Evolutionary conservation across 169 alveolate species (phyloP).

Genomic region (Plasmodium blacklocki): DNA sequence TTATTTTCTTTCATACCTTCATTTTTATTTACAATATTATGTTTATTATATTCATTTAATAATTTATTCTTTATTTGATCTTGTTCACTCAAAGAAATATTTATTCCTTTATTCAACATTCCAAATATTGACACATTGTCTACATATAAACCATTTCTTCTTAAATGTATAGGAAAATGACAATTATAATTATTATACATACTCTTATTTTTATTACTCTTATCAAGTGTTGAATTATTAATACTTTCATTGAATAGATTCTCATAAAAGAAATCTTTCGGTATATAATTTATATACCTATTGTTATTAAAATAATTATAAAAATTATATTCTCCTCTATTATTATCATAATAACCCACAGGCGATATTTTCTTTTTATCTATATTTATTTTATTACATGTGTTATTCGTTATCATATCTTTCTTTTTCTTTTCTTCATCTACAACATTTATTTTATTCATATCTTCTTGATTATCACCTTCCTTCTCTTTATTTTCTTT

Average conservation of each 20-base stretch:
- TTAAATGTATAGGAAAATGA: slow-evolving; percentile 77
- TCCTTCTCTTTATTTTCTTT: too few species aligned
- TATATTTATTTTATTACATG: not conserved
- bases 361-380: slow-evolving; percentile 16
- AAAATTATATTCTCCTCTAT: slow-evolving; percentile 26
- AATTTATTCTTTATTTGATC: slow-evolving; percentile 2
- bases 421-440: slow-evolving; percentile 14
- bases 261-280: slow-evolving; percentile 63
- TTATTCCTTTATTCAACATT: slow-evolving; percentile 39
- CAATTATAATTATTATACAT: slow-evolving; percentile 75
- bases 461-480: too few species aligned
- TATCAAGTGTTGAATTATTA: not conserved
- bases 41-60: not conserved
- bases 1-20: not conserved
- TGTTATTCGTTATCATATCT: slow-evolving; percentile 2
- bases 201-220: slow-evolving; percentile 26
- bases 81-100: slow-evolving; percentile 1
- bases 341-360: not conserved
- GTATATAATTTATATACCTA: slow-evolving; percentile 37
- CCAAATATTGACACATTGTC: slow-evolving; percentile 56
- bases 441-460: too few species aligned
- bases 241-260: slow-evolving; percentile 26
- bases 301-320: slow-evolving; percentile 24
- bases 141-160: slow-evolving; percentile 74
- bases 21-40: not conserved